Conservation (phyloP, 805 yeast genomes). For the Metschnikowia noctiluminum region DNA sequence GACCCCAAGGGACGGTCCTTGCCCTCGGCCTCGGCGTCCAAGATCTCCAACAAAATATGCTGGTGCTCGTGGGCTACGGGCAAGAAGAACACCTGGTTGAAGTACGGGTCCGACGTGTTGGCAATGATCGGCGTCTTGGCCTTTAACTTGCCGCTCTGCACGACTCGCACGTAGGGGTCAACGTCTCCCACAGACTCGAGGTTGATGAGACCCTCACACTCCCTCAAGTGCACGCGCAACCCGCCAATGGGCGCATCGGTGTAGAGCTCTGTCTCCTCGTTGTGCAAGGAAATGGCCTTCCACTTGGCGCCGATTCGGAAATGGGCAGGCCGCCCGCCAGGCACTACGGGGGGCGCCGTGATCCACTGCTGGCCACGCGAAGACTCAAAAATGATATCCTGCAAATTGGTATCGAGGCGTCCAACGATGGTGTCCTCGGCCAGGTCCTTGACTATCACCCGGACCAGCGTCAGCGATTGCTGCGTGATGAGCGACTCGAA, state of each 20-base stretch:
- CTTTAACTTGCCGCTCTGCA: slow-evolving; percentile 54
- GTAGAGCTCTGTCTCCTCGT: slow-evolving; percentile 42
- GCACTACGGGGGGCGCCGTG: slow-evolving; percentile 42
- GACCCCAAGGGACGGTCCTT: slow-evolving; percentile 65
- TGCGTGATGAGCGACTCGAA: slow-evolving; percentile 61
- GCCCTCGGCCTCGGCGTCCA: slow-evolving; percentile 64
- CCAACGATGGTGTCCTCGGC: slow-evolving; percentile 55
- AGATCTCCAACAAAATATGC: slow-evolving; percentile 52
- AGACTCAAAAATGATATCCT: slow-evolving; percentile 50
- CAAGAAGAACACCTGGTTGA: slow-evolving; percentile 54
- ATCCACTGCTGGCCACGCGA: slow-evolving; percentile 50
- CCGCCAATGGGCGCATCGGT: slow-evolving; percentile 65
- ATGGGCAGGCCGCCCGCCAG: slow-evolving; percentile 37
- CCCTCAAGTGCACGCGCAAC: slow-evolving; percentile 54
- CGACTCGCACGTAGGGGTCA: slow-evolving; percentile 68
- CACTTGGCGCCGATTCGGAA: slow-evolving; percentile 57
- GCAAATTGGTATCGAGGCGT: slow-evolving; percentile 48
- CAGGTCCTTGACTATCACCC: slow-evolving; percentile 59
- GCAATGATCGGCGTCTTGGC: slow-evolving; percentile 55
- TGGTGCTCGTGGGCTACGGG: slow-evolving; percentile 63
- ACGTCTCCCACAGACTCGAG: slow-evolving; percentile 68
- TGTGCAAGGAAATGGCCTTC: slow-evolving; percentile 64
- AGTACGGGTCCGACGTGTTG: slow-evolving; percentile 54
- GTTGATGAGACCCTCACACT: slow-evolving; percentile 49
- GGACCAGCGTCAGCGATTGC: slow-evolving; percentile 53